phyloP scores from a whole-genome alignment of 306 rosid species.

The Casuarina glauca region DNA sequence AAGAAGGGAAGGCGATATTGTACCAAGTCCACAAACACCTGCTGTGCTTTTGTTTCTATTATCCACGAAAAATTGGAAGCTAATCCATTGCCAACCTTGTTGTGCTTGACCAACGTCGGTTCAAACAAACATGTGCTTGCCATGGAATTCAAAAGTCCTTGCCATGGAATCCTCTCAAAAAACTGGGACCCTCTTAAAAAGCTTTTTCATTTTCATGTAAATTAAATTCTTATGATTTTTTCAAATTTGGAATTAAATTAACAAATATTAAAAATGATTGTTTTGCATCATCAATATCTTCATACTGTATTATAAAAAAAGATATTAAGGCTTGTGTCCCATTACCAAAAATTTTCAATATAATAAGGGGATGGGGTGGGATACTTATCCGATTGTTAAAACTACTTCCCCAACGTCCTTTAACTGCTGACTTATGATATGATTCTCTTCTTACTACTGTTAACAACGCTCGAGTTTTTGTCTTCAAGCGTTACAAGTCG shows the following conservation, averaged over 20 bases:
- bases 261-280: too few relatives aligned
- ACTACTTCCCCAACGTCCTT: not conserved
- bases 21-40: not conserved
- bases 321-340: too few relatives aligned
- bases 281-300: too few relatives aligned
- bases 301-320: too few relatives aligned
- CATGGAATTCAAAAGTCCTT: not conserved
- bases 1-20: not conserved
- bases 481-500: slow-evolving; percentile 5
- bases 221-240: too few relatives aligned
- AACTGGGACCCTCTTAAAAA: not conserved
- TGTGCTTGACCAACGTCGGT: slow-evolving; percentile 16
- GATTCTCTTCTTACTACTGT: not conserved
- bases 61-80: not conserved
- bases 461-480: not conserved
- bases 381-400: not conserved
- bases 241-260: too few relatives aligned
- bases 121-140: not conserved
- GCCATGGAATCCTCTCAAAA: not conserved
- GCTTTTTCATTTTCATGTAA: too few relatives aligned
- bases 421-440: not conserved
- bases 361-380: not conserved
- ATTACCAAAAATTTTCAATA: not conserved
- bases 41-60: not conserved
- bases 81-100: slow-evolving; percentile 16